A percentile compares a stretch with the other conserved stretches of the same genome.
These are phyloP conservation scores for Hibiscus syriacus DNA, from an alignment of 345 rosid genomes.

Conservation along the genomic window DNA sequence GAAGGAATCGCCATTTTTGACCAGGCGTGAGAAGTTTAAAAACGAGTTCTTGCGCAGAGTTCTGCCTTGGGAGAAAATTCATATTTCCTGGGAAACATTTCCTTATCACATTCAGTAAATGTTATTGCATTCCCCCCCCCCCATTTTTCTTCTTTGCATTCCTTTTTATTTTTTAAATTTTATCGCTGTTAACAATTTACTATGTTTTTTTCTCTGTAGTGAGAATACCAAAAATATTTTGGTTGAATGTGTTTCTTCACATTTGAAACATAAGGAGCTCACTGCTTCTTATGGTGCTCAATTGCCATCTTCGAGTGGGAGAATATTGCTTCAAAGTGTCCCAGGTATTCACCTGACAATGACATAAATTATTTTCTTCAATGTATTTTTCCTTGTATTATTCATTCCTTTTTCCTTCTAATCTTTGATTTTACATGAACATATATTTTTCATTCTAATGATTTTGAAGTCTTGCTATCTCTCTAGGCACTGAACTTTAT, in stretches of 20 bases:
- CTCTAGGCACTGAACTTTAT: constrained; percentile 85
- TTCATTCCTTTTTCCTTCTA: not conserved
- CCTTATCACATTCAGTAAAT: constrained; percentile 89
- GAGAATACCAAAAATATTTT: constrained; percentile 64
- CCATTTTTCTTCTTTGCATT: not conserved
- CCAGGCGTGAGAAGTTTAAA: constrained; percentile 70
- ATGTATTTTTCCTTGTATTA: not conserved
- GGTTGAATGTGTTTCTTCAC: constrained; percentile 84
- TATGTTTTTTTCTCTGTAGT: constrained; percentile 28
- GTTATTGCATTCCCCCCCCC: constrained; percentile 12
- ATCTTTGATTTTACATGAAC: not conserved
- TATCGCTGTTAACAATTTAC: constrained; percentile 7
- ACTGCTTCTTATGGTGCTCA: constrained; percentile 61
- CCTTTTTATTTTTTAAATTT: not conserved
- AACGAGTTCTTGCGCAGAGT: constrained; percentile 68
- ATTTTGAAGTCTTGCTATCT: not conserved
- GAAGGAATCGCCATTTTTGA: constrained; percentile 74
- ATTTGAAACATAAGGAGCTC: constrained; percentile 59
- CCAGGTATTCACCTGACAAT: constrained; percentile 69
- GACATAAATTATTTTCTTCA: not conserved
- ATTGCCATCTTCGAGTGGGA: constrained; percentile 77
- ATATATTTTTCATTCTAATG: not conserved
- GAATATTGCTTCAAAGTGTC: constrained; percentile 82
- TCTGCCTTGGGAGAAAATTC: constrained; percentile 87
- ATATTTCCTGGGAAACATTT: constrained; percentile 87